Base-by-base conservation (phyloP, 1,284 basidiomycete genomes). In the Stygiomarasmius scandens region DNA sequence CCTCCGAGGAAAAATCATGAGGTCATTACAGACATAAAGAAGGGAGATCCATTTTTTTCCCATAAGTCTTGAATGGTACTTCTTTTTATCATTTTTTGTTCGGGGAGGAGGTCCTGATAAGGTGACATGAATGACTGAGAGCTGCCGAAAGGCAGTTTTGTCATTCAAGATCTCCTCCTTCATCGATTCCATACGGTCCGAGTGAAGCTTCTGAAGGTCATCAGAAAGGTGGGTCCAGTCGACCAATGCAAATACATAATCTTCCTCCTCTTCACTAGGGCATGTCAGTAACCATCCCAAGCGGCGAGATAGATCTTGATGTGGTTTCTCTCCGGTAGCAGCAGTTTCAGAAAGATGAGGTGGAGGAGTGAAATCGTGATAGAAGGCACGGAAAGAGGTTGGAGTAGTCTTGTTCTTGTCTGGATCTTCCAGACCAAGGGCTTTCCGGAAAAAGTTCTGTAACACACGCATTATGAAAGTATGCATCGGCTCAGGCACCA, bases 11-110 rank as follows among this genome's bases (percentile, higher is more conserved):
- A 51, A 51, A 1, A 24, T 41, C 29, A 50, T 43, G 10, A 56
- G 43, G 24, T 54, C 36, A 34, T 54, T 46, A 23, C 53, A 54
- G 6, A 54, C 53, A 48, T 36, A 54, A 6, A 32, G 44, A 20
- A 54, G n/a, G 19, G 44, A 27, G 9, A 34, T 47, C 53, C 53
- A 54, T 46, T 38, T 54, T 2, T 45, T 24, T 2, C 25, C 25
- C 14, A 27, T 23, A 4, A 44, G 12, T 8, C 41, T 24, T 20
- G 12, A n/a, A n/a, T 25, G 27, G 10, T 27, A n/a, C 10, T 10
- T n/a, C 19, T 44, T 27, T 29, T 29, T 46, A 16, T 44, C 29
- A 11, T 16, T 0, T 11, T 48, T 22, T n/a, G 25, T 14, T 19
- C 24, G n/a, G 12, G 43, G 53, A 6, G 25, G n/a, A 22, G 24